Evolutionary conservation across 164 flowering plant species (phyloP), one percentile per base, ranked within the genome.

Genomic region (Stephania cephalantha): DNA sequence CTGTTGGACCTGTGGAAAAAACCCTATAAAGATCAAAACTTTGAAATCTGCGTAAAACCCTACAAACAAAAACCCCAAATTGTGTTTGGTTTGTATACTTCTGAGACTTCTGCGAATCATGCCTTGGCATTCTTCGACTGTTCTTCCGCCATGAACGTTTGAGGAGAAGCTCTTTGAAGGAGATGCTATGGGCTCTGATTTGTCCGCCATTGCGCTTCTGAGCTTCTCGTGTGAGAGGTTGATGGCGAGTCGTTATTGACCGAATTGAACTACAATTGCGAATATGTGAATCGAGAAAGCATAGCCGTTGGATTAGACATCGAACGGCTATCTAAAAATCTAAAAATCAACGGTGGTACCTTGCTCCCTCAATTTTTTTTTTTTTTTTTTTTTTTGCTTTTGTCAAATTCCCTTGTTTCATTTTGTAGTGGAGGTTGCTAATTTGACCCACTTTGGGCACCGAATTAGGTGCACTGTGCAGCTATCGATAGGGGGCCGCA

Each of bases 21-120:
- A 55, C 61, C 42, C 55, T 45, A 35, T 22, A 65, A 46, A 15
- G 5, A 73, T 45, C 15, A 9, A 70, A 17, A 61, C 10, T 29
- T 7, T 61, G 25, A 71, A 65, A 15, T 75, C 42, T 4, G 25
- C 70, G 17, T 25, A 30, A 77, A 76, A 64, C 53, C 74, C n/a
- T 76, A 79, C 29, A 31, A 50, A n/a, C 15, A 70, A 13, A 63
- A 44, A 50, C 55, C 55, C 4, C 55, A 10, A 50, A 17, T 61
- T 17, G 18, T 53, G 17, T 0, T 53, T 11, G 18, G 42, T 53
- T 53, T 5, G 61, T 6, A 74, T 90, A 94, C 97, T 88, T 82
- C 90, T 81, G 53, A 92, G 82, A 73, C 95, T 88, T 82, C 79
- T 83, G 4, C 71, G 81, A 68, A 94, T 91, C 96, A 92, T 91